phyloP scores from a whole-genome alignment of 208 protist genomes.

The Phytomonas sp. region DNA sequence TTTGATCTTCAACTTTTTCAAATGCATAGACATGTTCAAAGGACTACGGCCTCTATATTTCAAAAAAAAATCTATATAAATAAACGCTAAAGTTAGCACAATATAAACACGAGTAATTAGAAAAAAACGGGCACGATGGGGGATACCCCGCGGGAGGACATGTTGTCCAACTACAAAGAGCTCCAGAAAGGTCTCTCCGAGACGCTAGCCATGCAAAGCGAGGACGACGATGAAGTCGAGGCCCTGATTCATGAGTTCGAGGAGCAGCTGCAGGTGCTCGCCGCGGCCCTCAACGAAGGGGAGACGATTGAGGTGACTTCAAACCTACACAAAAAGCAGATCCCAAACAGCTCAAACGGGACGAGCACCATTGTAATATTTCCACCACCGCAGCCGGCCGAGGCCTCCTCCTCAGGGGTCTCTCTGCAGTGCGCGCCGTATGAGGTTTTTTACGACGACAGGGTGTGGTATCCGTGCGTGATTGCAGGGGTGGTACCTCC shows the following conservation, averaged over 20 bases:
- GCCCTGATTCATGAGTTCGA: conserved; percentile 41
- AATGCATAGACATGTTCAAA: too few relatives aligned
- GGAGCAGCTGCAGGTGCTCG: conserved; percentile 29
- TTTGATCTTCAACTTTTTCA: too few relatives aligned
- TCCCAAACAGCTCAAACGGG: conserved; percentile 10
- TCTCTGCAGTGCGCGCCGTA: conserved; percentile 32
- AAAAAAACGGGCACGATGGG: too few relatives aligned
- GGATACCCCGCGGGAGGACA: background rate
- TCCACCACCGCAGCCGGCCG: background rate
- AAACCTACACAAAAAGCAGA: conserved; percentile 16
- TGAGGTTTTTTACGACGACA: conserved; percentile 60
- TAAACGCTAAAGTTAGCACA: background rate
- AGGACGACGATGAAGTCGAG: conserved; percentile 33
- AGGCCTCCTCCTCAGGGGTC: too few relatives aligned
- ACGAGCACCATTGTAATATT: conserved; percentile 14
- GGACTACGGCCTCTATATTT: too few relatives aligned
- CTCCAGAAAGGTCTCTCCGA: background rate
- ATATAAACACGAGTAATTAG: too few relatives aligned
- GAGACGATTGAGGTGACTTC: conserved; percentile 37
- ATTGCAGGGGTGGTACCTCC: conserved; percentile 44
- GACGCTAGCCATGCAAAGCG: conserved; percentile 11
- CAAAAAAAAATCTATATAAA: too few relatives aligned
- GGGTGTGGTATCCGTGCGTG: conserved; percentile 65
- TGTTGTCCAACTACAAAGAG: conserved; percentile 2
- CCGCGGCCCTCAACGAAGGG: conserved; percentile 42